Base-by-base conservation (phyloP, 192 early-diverging fungal species). In the Gryganskiella cystojenkinii region DNA sequence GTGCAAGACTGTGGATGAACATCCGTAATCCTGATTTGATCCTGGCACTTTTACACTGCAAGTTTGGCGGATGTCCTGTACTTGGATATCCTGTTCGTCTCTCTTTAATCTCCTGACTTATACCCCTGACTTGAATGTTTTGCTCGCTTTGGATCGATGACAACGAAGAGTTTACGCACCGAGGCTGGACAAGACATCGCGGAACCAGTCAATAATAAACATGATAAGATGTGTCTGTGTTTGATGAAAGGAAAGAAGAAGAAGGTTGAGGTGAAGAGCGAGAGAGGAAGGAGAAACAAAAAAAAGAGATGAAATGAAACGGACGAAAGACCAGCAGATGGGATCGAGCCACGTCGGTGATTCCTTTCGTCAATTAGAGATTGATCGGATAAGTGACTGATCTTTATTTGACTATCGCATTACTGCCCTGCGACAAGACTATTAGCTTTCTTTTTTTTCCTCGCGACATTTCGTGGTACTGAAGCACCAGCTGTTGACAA, bases 131-230 rank as follows among this genome's bases (percentile, higher is more conserved):
- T 34, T 13, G 3, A 42, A 47, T 70, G 42, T 19, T 34, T 44
- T 24, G 20, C n/a, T n/a, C n/a, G n/a, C n/a, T n/a, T n/a, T n/a
- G n/a, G n/a, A n/a, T n/a, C n/a, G n/a, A n/a, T n/a, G n/a, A n/a
- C n/a, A n/a, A n/a, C n/a, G n/a, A n/a, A n/a, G n/a, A n/a, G 37
- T 40, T 40, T 40, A 80, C 89, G 83, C 91, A 98, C 97, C 98
- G 56, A 97, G 87, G 62, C 85, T 87, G 69, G 90, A 85, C 67
- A 99, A 87, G 45, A 98, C 93, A 80, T 95, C 93, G 85, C 90
- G 96, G 86, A 99, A 97, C 98, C 98, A 99, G 84, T 95, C 94
- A 75, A 98, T 88, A 70, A 99, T 86, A 84, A 98, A 98, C 96
- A 98, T 98, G 66, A 59, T 85, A 72, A 22, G 11, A 25, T 62